Evolutionary conservation across 1,139 yeast species (phyloP), one percentile per base, ranked within the genome.

Genomic region (Diutina sp.): DNA sequence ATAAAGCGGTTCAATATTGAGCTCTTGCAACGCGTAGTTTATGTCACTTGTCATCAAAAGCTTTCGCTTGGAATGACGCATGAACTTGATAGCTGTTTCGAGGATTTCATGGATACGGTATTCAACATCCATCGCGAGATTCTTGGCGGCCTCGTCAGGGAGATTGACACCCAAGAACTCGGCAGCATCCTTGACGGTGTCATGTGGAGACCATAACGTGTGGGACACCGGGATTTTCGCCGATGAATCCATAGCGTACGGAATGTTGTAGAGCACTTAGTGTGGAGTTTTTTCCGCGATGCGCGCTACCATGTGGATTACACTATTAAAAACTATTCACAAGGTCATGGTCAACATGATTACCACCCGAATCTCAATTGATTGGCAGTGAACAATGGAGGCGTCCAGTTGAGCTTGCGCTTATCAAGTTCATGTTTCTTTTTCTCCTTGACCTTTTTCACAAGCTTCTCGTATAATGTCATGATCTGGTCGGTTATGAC

Each of bases 71-170:
- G 95, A 84, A 68, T 95, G 97, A 64, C 97, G 80, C 95, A 93
- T 95, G 70, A 93, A 91, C 69, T 93, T 95, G 58, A 87, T 83
- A 28, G 99, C 98, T 60, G 95, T 96, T 69, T 93, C 98, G 58
- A 93, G 76, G 54, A 95, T 88, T 71, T 95, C 99, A 68, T 93
- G 95, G 61, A 95, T 90, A 61, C 99, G 80, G 68, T 95, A 95
- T 72, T 95, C 99, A 38, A 93, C 96, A 69, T 95, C 99, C 99
- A 95, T 93, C 6, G 99, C 99, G 59, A 95, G 74, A 61, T 95
- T 90, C 65, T 90, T 89, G 56, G 97, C 88, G 1, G 95, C 96
- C 60, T 95, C 99, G 59, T 93, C 98, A 28, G 90, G 89, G 54
- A 93, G 73, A 59, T 79, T 85, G 50, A 93, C 78, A 2, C 99